Percentiles rank a stretch among this genome's conserved stretches.
These are phyloP conservation scores for Ogataea chonburiensis DNA, from an alignment of 805 yeast species.

Conservation along the genomic window DNA sequence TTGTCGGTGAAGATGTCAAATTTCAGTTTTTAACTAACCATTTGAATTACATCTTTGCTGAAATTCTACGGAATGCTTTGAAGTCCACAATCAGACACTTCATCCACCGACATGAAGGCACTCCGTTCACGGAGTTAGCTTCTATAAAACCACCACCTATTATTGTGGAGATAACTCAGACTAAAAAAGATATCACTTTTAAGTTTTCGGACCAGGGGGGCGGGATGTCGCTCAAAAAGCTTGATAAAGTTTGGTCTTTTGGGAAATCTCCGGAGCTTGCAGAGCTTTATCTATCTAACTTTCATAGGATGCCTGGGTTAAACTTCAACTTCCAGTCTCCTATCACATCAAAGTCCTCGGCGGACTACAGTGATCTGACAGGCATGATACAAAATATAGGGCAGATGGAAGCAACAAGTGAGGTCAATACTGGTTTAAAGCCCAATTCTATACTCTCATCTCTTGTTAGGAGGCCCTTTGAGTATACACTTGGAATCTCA, in stretches of 20 bases:
- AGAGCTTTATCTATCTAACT: slow-evolving; percentile 55
- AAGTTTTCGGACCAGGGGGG: slow-evolving; percentile 90
- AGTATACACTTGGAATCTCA: slow-evolving; percentile 80
- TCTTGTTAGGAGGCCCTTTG: slow-evolving; percentile 69
- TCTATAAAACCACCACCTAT: slow-evolving; percentile 59
- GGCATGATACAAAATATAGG: slow-evolving; percentile 34
- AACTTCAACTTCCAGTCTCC: slow-evolving; percentile 36
- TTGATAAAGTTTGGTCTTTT: slow-evolving; percentile 80
- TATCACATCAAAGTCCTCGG: slow-evolving; percentile 13
- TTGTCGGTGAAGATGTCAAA: slow-evolving; percentile 72
- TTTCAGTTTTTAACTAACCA: slow-evolving; percentile 88
- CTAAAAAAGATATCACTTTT: slow-evolving; percentile 65
- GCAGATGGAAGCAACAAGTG: slow-evolving; percentile 29
- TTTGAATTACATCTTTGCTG: slow-evolving; percentile 82
- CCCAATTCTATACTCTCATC: slow-evolving; percentile 56
- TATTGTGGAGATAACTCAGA: slow-evolving; percentile 68
- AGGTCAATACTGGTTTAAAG: slow-evolving; percentile 17
- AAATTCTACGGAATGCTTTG: slow-evolving; percentile 78
- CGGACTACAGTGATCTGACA: slow-evolving; percentile 13
- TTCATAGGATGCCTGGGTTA: slow-evolving; percentile 69
- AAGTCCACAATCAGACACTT: slow-evolving; percentile 70
- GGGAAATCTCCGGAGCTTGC: slow-evolving; percentile 68
- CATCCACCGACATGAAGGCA: slow-evolving; percentile 27
- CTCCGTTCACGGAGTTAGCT: slow-evolving; percentile 14
- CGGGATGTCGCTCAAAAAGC: slow-evolving; percentile 63